Conservation (phyloP, 306 rosid genomes). For the Calophaca sinica region DNA sequence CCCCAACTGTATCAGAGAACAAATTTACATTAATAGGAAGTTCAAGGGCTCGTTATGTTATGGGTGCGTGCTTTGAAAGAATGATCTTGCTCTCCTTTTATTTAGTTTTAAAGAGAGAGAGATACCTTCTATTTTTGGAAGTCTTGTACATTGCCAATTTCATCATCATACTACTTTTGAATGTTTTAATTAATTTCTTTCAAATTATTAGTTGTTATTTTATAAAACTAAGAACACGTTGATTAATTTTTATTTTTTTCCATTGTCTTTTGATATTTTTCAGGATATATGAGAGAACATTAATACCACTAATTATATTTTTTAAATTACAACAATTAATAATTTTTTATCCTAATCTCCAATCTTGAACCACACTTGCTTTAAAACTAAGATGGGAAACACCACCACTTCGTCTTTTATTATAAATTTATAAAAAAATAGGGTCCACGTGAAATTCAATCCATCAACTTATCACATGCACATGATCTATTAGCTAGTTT, state of each 20-base stretch:
- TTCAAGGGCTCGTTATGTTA: too few species aligned
- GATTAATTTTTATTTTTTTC: too few species aligned
- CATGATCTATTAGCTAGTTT: constrained; percentile 53
- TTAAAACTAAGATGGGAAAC: not conserved
- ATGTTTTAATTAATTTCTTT: not conserved
- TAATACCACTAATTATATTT: not conserved
- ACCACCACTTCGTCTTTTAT: not conserved
- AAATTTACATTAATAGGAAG: too few species aligned
- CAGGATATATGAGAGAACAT: not conserved
- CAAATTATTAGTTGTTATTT: not conserved
- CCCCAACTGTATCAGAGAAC: too few species aligned
- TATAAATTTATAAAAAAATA: constrained; percentile 21
- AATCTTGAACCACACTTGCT: not conserved
- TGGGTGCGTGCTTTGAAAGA: too few species aligned
- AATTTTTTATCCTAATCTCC: not conserved
- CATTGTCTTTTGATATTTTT: not conserved
- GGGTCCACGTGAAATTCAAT: constrained; percentile 46
- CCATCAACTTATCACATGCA: constrained; percentile 56
- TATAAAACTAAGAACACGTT: not conserved
- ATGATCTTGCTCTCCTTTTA: too few species aligned
- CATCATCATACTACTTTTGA: not conserved
- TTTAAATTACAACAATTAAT: not conserved
- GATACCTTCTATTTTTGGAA: not conserved
- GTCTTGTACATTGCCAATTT: not conserved
- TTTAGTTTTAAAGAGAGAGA: too few species aligned